A percentile compares a stretch with the other conserved stretches of the same genome.
Evolutionary conservation across 73 alveolate genomes (phyloP).

Genomic region (Effrenium voratum): DNA sequence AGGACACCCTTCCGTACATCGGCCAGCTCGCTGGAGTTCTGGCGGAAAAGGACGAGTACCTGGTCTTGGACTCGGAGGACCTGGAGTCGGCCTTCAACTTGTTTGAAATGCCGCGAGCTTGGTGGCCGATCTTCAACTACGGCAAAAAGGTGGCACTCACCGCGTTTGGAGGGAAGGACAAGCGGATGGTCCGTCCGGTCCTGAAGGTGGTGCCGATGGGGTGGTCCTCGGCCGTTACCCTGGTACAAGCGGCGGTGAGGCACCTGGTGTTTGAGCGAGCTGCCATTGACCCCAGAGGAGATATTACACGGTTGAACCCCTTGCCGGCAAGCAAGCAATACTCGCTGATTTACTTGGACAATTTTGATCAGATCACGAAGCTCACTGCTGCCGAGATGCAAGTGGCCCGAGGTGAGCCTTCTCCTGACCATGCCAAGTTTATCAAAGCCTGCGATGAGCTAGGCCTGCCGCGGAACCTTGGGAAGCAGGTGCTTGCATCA

Average conservation of each 20-base stretch:
- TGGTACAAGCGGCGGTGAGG: conserved; percentile 10
- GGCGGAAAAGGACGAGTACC: not conserved
- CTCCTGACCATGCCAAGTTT: not conserved
- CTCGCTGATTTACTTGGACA: conserved; percentile 20
- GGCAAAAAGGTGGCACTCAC: not conserved
- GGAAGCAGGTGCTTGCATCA: conserved; percentile 6
- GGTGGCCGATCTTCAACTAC: conserved; percentile 2
- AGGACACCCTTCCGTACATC: conserved; percentile 24
- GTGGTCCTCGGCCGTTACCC: not conserved
- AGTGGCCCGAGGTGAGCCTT: not conserved
- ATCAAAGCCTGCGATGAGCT: not conserved
- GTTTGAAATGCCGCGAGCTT: not conserved
- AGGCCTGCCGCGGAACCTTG: not conserved
- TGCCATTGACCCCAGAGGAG: not conserved
- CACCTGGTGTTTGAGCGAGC: not conserved
- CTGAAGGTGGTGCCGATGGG: conserved; percentile 1
- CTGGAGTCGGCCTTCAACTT: not conserved
- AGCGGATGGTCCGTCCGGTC: not conserved
- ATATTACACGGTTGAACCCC: not conserved
- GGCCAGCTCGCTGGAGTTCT: not conserved
- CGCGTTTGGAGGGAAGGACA: not conserved
- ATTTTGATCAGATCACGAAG: not conserved
- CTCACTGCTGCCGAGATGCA: not conserved
- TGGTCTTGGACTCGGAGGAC: not conserved
- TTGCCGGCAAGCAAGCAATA: not conserved